Base-by-base conservation (phyloP, 1,139 yeast species). In the Yamadazyma taylorii region DNA sequence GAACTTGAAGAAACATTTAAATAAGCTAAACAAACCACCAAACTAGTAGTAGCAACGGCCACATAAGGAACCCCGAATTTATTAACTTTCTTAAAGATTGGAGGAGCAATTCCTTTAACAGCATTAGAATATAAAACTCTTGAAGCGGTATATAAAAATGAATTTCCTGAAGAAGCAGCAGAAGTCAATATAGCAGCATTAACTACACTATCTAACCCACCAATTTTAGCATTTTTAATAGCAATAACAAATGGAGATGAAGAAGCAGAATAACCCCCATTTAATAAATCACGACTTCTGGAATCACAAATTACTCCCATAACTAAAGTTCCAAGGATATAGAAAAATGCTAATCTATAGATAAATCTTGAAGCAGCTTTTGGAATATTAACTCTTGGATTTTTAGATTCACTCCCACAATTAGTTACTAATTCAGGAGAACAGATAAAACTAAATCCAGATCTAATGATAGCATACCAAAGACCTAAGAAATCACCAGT, bases 81-180 rank as follows among this genome's bases (percentile, higher is more conserved):
- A 65, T 79, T 81, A 15, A 85, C 81, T 41, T 58, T 74, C 15
- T 80, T 66, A 47, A 68, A 67, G 39, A 81, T 48, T 29, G 56
- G 58, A 44, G 89, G 89, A 17, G 89, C 87, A 56, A 73, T 72
- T 13, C 83, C 82, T 52, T 76, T 77, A 39, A 68, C 66, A 5
- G 88, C 75, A 46, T 83, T 62, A 30, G 85, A 81, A 54, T 78
- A 84, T 30, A 81, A 63, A 12, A 81, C 76, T 69, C 92, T 74
- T 11, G 89, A 75, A 15, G 85, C 81, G 41, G 84, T 80, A 60
- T 82, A 84, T 44, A 82, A 64, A 60, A 80, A 86, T 0, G 89
- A 81, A 60, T 83, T 84, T 35, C 85, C 81, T 8, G 90, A 85
- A 11, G 86, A 79, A 45, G 82, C 74, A 38, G 85, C 85, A 40